Evolutionary conservation across 2,329 filamentous ascomycete genomes (phyloP).

Genomic region (Phaeosphaeriaceae sp.): DNA sequence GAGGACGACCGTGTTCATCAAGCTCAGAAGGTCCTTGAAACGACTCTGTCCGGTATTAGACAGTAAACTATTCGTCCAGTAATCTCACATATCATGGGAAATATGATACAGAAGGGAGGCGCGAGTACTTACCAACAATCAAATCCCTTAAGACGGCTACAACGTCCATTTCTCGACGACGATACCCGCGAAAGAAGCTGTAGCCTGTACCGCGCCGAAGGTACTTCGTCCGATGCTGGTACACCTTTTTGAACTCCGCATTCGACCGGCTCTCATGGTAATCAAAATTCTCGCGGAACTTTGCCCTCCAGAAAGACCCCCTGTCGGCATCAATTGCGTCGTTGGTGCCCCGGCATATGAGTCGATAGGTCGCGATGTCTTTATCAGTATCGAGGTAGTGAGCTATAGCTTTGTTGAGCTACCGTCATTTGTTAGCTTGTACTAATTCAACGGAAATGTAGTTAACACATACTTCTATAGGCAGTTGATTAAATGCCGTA

Average conservation of each 20-base stretch:
- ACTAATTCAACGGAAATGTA: not conserved
- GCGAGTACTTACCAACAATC: conserved; percentile 50
- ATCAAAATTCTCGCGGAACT: conserved; percentile 54
- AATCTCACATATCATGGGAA: not conserved
- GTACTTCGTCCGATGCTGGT: conserved; percentile 38
- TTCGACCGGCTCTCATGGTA: conserved; percentile 26
- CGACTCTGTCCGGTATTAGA: conserved; percentile 31
- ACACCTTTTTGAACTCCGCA: conserved; percentile 43
- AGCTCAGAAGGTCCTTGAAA: conserved; percentile 28
- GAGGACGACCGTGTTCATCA: conserved; percentile 27
- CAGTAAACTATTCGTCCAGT: not conserved
- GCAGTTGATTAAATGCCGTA: conserved; percentile 39
- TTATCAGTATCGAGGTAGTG: conserved; percentile 47
- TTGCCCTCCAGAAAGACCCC: conserved; percentile 55
- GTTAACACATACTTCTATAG: conserved; percentile 37
- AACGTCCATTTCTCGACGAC: conserved; percentile 38
- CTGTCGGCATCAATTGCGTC: conserved; percentile 50
- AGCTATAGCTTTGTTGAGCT: conserved; percentile 53
- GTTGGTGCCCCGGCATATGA: conserved; percentile 48
- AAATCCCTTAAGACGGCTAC: conserved; percentile 51
- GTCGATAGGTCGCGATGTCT: conserved; percentile 52
- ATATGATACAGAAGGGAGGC: not conserved
- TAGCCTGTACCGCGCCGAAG: conserved; percentile 25
- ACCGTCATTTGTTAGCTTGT: conserved; percentile 3
- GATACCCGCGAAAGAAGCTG: conserved; percentile 27